Conservation (phyloP, 805 yeast genomes). For the Torulaspora maleeae region DNA sequence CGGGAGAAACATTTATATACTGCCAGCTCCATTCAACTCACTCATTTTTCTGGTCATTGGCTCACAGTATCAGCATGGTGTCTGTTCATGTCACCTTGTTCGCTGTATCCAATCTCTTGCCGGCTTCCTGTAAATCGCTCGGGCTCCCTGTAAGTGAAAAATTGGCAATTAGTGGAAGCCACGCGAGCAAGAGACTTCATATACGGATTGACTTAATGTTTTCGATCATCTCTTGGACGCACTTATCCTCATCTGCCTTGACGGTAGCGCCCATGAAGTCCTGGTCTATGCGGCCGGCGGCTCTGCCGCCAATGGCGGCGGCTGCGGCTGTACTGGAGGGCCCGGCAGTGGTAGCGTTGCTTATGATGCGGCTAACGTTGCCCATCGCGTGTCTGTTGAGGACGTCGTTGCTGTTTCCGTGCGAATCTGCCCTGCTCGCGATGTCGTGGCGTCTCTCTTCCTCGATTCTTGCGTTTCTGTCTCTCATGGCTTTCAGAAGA, state of each 20-base stretch:
- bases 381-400: not conserved
- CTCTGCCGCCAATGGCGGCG: not conserved
- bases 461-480: slow-evolving; percentile 23
- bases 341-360: slow-evolving; percentile 5
- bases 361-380: slow-evolving; percentile 7
- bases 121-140: slow-evolving; percentile 4
- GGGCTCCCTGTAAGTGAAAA: slow-evolving; percentile 2
- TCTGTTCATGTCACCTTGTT: slow-evolving; percentile 3
- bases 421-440: slow-evolving; percentile 9
- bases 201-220: slow-evolving; percentile 15
- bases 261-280: slow-evolving; percentile 10
- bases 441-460: slow-evolving; percentile 14
- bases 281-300: slow-evolving; percentile 3
- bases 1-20: slow-evolving; percentile 1
- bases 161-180: slow-evolving; percentile 3
- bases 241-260: slow-evolving; percentile 16
- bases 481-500: slow-evolving; percentile 37
- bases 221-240: slow-evolving; percentile 20
- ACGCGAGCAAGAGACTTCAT: not conserved
- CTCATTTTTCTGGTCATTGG: not conserved
- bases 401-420: not conserved
- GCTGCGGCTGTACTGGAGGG: not conserved
- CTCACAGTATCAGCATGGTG: not conserved
- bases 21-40: not conserved
- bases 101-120: not conserved